A percentile compares a stretch with the other conserved stretches of the same genome.
Conservation (phyloP, 345 rosid genomes). For the Carallia pectinifolia region DNA sequence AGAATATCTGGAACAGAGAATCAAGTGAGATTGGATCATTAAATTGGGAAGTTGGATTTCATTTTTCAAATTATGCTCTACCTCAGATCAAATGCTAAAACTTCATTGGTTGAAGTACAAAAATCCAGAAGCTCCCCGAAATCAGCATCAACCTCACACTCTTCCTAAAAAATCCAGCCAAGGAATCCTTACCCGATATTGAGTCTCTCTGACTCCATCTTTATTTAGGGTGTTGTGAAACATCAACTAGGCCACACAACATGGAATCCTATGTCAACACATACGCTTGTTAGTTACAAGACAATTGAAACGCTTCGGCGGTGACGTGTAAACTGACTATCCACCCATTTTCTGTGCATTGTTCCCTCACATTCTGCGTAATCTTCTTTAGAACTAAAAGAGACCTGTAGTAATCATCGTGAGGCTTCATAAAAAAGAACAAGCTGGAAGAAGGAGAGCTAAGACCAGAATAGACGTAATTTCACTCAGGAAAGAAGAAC, state of each 20-base stretch:
- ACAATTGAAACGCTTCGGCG: constrained; percentile 18
- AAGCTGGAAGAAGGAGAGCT: neutral
- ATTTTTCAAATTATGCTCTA: neutral
- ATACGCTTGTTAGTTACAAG: constrained; percentile 55
- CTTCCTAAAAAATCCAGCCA: constrained; percentile 14
- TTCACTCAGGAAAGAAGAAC: constrained; percentile 11
- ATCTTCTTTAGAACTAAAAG: neutral
- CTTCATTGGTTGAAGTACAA: constrained; percentile 4
- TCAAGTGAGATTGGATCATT: no score
- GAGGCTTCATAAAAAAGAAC: neutral
- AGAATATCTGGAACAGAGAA: neutral
- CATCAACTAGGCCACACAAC: constrained; percentile 34
- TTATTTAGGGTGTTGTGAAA: neutral
- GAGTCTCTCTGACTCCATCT: neutral
- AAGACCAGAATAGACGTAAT: neutral
- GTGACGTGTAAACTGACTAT: constrained; percentile 59
- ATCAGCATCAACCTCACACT: constrained; percentile 30
- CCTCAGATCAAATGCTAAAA: constrained; percentile 12
- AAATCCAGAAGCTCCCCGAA: neutral
- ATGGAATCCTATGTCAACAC: constrained; percentile 42
- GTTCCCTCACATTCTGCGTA: constrained; percentile 8
- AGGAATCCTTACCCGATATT: neutral
- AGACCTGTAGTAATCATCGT: constrained; percentile 1
- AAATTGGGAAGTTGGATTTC: no score
- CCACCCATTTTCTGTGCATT: constrained; percentile 37